Evolutionary conservation across 179 eudicot genomes (phyloP).

Genomic region (Heliamphora pulchella): DNA sequence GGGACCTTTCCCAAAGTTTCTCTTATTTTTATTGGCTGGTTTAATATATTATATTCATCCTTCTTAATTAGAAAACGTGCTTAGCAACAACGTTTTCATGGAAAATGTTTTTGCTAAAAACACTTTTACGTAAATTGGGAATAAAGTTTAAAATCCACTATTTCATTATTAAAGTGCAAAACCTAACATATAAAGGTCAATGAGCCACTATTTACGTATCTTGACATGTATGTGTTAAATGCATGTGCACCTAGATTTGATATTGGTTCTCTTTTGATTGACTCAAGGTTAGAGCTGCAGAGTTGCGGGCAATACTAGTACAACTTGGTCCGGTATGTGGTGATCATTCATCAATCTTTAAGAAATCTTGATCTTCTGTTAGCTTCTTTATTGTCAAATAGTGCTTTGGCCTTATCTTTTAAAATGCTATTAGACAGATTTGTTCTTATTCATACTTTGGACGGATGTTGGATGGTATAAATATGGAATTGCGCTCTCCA

Average conservation of each 20-base stretch:
- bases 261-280: conserved; percentile 9
- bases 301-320: conserved; percentile 71
- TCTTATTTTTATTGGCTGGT: too few species aligned
- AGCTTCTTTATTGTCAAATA: neutral
- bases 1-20: too few species aligned
- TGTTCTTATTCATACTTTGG: neutral
- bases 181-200: too few species aligned
- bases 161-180: too few species aligned
- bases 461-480: neutral
- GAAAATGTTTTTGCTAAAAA: too few species aligned
- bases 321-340: conserved; percentile 84
- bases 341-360: neutral
- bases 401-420: neutral
- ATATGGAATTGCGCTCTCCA: neutral
- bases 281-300: conserved; percentile 79
- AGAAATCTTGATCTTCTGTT: neutral
- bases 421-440: neutral
- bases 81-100: too few species aligned
- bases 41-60: too few species aligned
- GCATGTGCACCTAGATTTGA: neutral
- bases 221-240: neutral
- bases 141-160: too few species aligned
- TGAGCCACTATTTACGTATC: too few species aligned
- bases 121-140: too few species aligned
- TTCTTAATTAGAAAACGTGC: too few species aligned